phyloP scores from a whole-genome alignment of 2,329 filamentous ascomycete species.

The Penicillium frequentans region DNA sequence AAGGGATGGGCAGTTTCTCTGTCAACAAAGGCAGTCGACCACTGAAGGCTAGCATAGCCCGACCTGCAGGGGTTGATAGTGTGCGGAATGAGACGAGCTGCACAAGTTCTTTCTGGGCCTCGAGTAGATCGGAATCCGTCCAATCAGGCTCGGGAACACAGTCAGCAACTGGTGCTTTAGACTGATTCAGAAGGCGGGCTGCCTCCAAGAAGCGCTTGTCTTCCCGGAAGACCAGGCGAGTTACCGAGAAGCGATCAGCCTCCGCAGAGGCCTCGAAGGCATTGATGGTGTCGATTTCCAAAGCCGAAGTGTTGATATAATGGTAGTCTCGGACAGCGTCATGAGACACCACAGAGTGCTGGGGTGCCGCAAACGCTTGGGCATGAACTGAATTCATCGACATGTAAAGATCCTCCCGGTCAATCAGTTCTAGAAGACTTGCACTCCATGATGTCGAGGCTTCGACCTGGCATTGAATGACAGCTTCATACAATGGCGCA shows the following conservation, averaged over 20 bases:
- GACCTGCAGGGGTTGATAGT: constrained; percentile 81
- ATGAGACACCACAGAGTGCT: constrained; percentile 56
- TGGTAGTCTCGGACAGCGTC: constrained; percentile 72
- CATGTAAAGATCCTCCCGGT: constrained; percentile 75
- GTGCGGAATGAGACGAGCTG: constrained; percentile 84
- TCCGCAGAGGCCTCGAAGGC: constrained; percentile 78
- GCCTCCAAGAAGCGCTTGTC: constrained; percentile 89
- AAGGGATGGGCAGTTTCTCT: constrained; percentile 84
- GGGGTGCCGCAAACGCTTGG: constrained; percentile 32
- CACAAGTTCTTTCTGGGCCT: constrained; percentile 88
- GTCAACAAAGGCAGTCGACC: constrained; percentile 85
- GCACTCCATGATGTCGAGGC: constrained; percentile 76
- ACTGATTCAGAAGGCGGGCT: constrained; percentile 78
- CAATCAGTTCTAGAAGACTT: constrained; percentile 71
- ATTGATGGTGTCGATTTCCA: constrained; percentile 52
- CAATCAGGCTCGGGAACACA: constrained; percentile 73
- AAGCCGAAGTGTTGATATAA: constrained; percentile 62
- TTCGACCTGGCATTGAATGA: constrained; percentile 78
- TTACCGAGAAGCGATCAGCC: constrained; percentile 78
- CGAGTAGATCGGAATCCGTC: constrained; percentile 83
- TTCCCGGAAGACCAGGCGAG: constrained; percentile 83
- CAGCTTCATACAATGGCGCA: constrained; percentile 76
- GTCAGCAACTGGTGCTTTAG: constrained; percentile 74
- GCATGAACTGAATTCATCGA: constrained; percentile 56
- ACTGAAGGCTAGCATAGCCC: constrained; percentile 84